phyloP scores from a whole-genome alignment of 768 basidiomycete genomes.

The Amanita muscaria region DNA sequence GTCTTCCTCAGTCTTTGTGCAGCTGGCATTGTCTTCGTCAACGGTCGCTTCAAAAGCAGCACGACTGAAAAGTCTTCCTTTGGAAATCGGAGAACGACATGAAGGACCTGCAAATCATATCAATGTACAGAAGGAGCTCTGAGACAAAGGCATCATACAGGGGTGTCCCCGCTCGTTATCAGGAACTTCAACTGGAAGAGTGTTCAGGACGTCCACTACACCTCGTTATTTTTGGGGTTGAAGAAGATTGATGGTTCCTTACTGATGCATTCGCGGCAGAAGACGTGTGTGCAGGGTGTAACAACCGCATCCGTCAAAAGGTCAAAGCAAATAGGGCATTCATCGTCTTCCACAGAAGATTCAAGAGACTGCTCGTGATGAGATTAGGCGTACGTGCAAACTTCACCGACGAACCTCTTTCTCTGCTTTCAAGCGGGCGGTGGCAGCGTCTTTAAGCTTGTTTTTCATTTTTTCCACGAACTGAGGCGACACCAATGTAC shows the following conservation, averaged over 20 bases:
- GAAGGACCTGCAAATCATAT: constrained; percentile 35
- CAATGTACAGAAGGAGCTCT: not conserved
- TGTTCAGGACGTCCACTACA: constrained; percentile 38
- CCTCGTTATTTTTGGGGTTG: constrained; percentile 2
- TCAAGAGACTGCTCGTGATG: constrained; percentile 30
- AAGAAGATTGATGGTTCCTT: constrained; percentile 12
- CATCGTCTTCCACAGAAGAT: constrained; percentile 41
- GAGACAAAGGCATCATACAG: constrained; percentile 28
- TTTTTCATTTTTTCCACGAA: constrained; percentile 44
- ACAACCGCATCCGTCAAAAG: constrained; percentile 42
- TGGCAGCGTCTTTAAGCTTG: constrained; percentile 32
- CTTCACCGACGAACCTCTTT: constrained; percentile 30
- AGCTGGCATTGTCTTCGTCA: constrained; percentile 26
- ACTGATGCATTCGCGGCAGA: constrained; percentile 56
- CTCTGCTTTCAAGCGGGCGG: constrained; percentile 43
- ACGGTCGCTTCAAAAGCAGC: constrained; percentile 55
- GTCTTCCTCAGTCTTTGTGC: constrained; percentile 24
- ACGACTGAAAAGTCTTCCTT: constrained; percentile 42
- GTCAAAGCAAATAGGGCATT: constrained; percentile 66
- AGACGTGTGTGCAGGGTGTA: constrained; percentile 52
- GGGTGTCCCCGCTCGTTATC: constrained; percentile 38
- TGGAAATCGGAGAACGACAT: constrained; percentile 45
- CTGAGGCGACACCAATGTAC: constrained; percentile 31
- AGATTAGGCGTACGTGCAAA: not conserved
- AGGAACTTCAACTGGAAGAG: constrained; percentile 24